phyloP scores from a whole-genome alignment of 2,329 filamentous ascomycete species.

The Colletotrichum acutatum region DNA sequence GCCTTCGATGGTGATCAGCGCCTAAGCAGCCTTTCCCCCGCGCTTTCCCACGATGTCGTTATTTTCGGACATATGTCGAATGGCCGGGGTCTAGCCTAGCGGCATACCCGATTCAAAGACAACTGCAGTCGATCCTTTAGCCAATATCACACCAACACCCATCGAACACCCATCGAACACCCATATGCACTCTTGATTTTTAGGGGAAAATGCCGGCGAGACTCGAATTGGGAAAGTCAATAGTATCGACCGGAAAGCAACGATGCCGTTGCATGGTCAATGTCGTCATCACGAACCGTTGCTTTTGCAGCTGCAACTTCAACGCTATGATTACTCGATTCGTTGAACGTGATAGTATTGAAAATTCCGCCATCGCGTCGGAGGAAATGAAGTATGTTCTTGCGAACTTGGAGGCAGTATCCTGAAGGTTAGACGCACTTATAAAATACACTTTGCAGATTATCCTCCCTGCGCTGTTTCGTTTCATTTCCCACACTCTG shows the following conservation, averaged over 20 bases:
- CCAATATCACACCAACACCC: background rate
- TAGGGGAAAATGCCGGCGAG: background rate
- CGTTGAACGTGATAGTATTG: background rate
- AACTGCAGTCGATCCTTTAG: background rate
- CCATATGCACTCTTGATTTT: background rate
- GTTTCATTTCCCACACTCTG: background rate
- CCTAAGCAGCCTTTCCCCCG: constrained; percentile 5
- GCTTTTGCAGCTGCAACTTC: background rate
- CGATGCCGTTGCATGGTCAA: constrained; percentile 8
- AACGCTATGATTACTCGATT: background rate
- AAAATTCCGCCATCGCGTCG: constrained; percentile 7
- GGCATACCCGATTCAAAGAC: background rate
- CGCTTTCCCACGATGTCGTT: constrained; percentile 28
- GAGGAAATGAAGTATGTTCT: background rate
- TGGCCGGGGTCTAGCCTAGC: constrained; percentile 11
- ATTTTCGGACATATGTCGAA: constrained; percentile 34
- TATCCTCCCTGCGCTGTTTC: background rate
- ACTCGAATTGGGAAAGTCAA: background rate
- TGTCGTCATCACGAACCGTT: constrained; percentile 26
- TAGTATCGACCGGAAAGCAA: background rate
- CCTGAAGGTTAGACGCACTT: no score
- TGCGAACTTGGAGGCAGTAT: background rate
- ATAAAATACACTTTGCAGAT: background rate
- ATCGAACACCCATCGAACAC: background rate
- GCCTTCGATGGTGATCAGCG: background rate